phyloP scores from a whole-genome alignment of 768 basidiomycete genomes.

The Calvatia gigantea region DNA sequence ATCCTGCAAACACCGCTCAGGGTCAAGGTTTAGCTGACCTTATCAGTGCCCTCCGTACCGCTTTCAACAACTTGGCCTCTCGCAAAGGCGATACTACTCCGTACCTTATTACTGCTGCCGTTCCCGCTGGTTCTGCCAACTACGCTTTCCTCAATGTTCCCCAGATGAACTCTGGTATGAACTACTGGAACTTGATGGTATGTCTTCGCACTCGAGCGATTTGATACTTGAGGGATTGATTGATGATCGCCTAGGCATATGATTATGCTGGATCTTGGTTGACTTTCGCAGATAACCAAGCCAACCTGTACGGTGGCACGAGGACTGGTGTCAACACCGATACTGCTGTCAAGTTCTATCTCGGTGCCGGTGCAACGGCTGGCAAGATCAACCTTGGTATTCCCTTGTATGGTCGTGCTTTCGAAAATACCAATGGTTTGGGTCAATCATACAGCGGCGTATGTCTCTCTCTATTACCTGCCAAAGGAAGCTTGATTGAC shows the following conservation, averaged over 20 bases:
- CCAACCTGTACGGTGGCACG: slow-evolving; percentile 65
- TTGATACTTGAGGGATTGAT: not conserved
- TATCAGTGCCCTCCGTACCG: slow-evolving; percentile 55
- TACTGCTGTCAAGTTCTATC: slow-evolving; percentile 58
- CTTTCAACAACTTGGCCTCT: slow-evolving; percentile 53
- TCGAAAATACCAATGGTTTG: slow-evolving; percentile 65
- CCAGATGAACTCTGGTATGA: slow-evolving; percentile 63
- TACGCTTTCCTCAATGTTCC: slow-evolving; percentile 55
- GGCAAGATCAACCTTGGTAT: slow-evolving; percentile 72
- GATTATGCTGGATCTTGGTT: slow-evolving; percentile 82
- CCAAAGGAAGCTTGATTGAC: not conserved
- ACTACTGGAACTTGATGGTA: slow-evolving; percentile 84
- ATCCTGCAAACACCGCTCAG: slow-evolving; percentile 53
- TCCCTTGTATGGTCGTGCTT: slow-evolving; percentile 78
- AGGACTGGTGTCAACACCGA: slow-evolving; percentile 68
- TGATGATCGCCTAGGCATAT: slow-evolving; percentile 45
- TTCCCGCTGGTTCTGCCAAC: slow-evolving; percentile 58
- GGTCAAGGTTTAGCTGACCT: slow-evolving; percentile 69
- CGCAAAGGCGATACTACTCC: slow-evolving; percentile 59
- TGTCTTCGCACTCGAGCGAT: not conserved
- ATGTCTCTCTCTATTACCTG: slow-evolving; percentile 15
- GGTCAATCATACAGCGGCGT: slow-evolving; percentile 69
- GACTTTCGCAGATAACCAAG: slow-evolving; percentile 48
- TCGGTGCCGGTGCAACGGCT: slow-evolving; percentile 55
- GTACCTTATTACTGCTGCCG: slow-evolving; percentile 61